Evolutionary conservation across 495 filamentous ascomycete genomes (phyloP).

Genomic region (Chaetomium fimeti): DNA sequence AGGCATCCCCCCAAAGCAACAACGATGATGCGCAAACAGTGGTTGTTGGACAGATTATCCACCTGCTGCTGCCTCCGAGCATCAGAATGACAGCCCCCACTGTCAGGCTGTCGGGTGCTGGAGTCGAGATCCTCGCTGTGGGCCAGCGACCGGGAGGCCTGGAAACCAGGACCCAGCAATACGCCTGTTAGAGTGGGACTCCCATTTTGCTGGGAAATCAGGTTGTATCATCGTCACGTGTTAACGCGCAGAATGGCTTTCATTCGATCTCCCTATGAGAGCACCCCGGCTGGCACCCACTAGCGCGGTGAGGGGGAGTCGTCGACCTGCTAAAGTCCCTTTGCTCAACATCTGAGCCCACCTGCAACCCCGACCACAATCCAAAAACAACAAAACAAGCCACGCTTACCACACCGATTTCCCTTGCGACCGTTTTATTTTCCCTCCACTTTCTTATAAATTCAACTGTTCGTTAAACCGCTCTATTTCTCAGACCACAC

Average conservation of each 20-base stretch:
- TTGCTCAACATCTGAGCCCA: slow-evolving; percentile 33
- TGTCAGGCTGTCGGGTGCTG: neutral
- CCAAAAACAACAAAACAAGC: slow-evolving; percentile 38
- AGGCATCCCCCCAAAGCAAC: no score
- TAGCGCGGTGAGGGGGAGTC: slow-evolving; percentile 32
- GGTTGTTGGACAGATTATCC: neutral
- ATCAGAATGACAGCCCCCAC: slow-evolving; percentile 18
- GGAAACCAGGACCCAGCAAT: neutral
- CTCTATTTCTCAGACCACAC: slow-evolving; percentile 27
- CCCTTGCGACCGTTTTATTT: slow-evolving; percentile 14
- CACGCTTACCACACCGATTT: slow-evolving; percentile 21
- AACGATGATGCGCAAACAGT: neutral
- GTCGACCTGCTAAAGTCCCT: slow-evolving; percentile 31
- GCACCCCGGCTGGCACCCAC: slow-evolving; percentile 25
- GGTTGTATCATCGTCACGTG: slow-evolving; percentile 21
- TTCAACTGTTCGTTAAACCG: slow-evolving; percentile 27
- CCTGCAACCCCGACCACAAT: slow-evolving; percentile 19
- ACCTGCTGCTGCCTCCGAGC: no score
- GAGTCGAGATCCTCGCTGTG: slow-evolving; percentile 17
- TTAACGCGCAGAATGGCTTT: slow-evolving; percentile 27
- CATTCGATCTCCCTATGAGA: slow-evolving; percentile 26
- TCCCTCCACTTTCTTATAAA: slow-evolving; percentile 23
- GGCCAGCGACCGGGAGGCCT: neutral
- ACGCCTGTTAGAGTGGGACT: slow-evolving; percentile 31
- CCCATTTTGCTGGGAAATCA: slow-evolving; percentile 21